Base-by-base conservation (phyloP, 2,329 filamentous ascomycete species). In the Dothideomycetes sp. region DNA sequence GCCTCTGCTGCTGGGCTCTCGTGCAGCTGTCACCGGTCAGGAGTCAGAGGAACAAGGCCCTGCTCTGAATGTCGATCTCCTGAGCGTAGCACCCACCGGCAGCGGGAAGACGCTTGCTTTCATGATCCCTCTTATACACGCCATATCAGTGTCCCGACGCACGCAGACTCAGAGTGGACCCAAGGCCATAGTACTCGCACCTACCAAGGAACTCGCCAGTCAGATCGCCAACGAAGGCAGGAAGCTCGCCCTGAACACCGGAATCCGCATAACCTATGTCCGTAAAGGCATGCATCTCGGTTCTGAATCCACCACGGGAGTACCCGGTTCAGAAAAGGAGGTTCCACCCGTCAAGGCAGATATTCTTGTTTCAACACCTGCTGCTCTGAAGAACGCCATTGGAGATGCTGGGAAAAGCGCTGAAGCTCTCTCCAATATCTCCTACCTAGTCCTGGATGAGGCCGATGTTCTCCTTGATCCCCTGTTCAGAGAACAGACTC, bases 31-130 rank as follows among this genome's bases (percentile, higher is more conserved):
- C 11, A 15, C 11, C 17, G 45, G 55, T 48, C 15, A 47, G 47
- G 43, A 41, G 45, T 16, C 18, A 18, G 30, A 42, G 20, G 29
- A 37, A 58, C 18, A 55, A 54, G 16, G 60, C 62, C 15, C 44
- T 18, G 24, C 35, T 3, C 41, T 45, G 25, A 41, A 45, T 22
- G 20, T 89, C 4, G 81, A 98, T 65, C 76, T 98, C 27, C 63
- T 98, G 47, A 84, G 85, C 0, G 79, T 96, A 30, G 91, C 91
- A 3, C 91, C 91, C 1, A 98, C 91, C 0, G 91, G 91, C 17
- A 96, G 89, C 59, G 91, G 91, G 31, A 98, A 98, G 69, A 98
- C 91, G 0, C 68, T 98, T 48, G 86, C 87, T 13, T 98, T 95
- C 54, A 63, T 96, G 53, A 83, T 98, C 29, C 88, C 89, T 0